Base-by-base conservation (phyloP, 1,139 yeast species). In the Suhomyces taliae region DNA sequence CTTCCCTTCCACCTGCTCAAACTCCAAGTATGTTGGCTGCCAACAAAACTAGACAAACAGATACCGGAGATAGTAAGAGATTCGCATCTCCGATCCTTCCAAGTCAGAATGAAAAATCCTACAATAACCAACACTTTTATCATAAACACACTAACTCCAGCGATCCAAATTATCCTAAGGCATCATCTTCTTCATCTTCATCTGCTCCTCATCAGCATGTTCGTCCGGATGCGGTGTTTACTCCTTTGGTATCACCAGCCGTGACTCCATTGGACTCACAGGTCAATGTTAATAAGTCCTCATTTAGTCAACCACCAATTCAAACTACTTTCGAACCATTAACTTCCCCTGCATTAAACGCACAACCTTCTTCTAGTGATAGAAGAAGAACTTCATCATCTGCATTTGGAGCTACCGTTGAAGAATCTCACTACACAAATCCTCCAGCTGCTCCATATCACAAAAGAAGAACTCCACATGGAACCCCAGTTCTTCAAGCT, bases 201-300 rank as follows among this genome's bases (percentile, higher is more conserved):
- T 35, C 46, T 34, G 46, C 50, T 24, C 54, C 40, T 11, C 55
- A 34, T 36, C 70, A 61, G 39, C 74, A 71, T 49, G 69, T 76
- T 1, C 60, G 76, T 33, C 79, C 80, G 0, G 79, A 74, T 47
- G 76, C 76, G 8, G 78, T 79, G 6, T 85, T 82, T 63, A 87
- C 95, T 0, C 95, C 95, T 0, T 70, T 87, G 44, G 80, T 86
- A 10, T 84, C 90, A 2, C 95, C 95, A 0, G 86, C 87, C 4
- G 83, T 79, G 26, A 82, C 88, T 1, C 90, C 91, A 0, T 59
- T 79, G 55, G 90, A 83, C 34, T 56, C 62, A 19, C 66, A 60
- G 40, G 59, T 62, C 8, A 62, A 62, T 39, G 36, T 52, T 35
- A 60, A 62, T 46, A 57, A 58, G 35, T 34, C 45, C 8, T 34